phyloP scores from a whole-genome alignment of 768 basidiomycete species.

The Boletus rex-veris region DNA sequence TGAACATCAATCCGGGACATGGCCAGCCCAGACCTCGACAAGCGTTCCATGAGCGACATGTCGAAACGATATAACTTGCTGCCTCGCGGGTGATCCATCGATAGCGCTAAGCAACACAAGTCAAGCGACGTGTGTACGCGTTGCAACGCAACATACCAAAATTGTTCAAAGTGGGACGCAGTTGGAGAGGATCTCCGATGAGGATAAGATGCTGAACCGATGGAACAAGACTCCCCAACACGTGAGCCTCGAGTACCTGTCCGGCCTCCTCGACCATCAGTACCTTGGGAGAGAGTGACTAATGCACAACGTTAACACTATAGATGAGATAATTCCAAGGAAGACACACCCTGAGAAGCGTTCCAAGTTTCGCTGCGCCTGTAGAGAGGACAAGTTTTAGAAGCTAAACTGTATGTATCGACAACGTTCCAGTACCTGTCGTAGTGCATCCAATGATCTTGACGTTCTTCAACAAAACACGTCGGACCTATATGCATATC shows the following conservation, averaged over 20 bases:
- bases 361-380: conserved; percentile 68
- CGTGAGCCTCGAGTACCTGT: conserved; percentile 77
- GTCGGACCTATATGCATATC: conserved; percentile 42
- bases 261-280: conserved; percentile 79
- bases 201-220: conserved; percentile 71
- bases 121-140: background rate
- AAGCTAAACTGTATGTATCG: background rate
- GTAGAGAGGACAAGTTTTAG: background rate
- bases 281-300: conserved; percentile 60
- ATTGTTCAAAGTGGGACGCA: conserved; percentile 65
- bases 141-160: conserved; percentile 41
- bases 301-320: background rate
- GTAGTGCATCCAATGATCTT: conserved; percentile 78
- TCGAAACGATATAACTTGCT: conserved; percentile 59
- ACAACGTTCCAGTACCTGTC: conserved; percentile 44
- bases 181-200: conserved; percentile 78
- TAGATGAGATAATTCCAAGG: background rate
- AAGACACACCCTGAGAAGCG: conserved; percentile 50
- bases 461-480: conserved; percentile 47
- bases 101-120: conserved; percentile 45
- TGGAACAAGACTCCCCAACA: conserved; percentile 59
- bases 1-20: conserved; percentile 75
- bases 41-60: conserved; percentile 73
- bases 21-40: conserved; percentile 50
- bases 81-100: conserved; percentile 63